Evolutionary conservation across 306 rosid genomes (phyloP).

Genomic region (Prunus mume): DNA sequence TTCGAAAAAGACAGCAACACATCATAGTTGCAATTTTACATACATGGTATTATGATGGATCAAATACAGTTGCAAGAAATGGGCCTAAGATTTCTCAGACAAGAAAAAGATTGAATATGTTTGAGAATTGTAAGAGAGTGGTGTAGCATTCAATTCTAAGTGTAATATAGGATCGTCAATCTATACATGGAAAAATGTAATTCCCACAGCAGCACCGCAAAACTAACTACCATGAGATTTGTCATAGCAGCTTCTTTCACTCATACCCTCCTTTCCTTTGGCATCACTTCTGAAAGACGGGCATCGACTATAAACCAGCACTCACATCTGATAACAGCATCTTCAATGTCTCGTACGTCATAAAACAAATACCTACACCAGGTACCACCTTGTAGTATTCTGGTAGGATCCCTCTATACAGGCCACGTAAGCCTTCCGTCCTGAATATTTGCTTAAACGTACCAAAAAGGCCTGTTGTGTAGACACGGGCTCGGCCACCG

Average conservation of each 20-base stretch:
- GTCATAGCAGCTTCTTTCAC: slow-evolving; percentile 16
- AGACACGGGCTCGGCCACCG: slow-evolving; percentile 89
- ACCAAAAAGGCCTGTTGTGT: slow-evolving; percentile 72
- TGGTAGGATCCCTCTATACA: slow-evolving; percentile 93
- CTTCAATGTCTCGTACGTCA: slow-evolving; percentile 93
- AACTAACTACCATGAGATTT: slow-evolving; percentile 43
- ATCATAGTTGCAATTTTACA: not conserved
- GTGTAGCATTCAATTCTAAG: slow-evolving; percentile 11
- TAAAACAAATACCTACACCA: slow-evolving; percentile 94
- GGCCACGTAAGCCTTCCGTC: slow-evolving; percentile 82
- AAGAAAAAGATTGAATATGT: not conserved
- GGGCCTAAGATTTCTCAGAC: not conserved
- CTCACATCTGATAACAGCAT: slow-evolving; percentile 57
- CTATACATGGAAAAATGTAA: slow-evolving; percentile 57
- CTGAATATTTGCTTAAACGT: slow-evolving; percentile 64
- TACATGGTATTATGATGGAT: not conserved
- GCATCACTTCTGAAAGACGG: slow-evolving; percentile 4
- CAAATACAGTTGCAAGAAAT: not conserved
- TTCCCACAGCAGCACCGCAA: slow-evolving; percentile 39
- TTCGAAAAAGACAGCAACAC: too few species aligned
- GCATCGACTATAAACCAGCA: slow-evolving; percentile 29
- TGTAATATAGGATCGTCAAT: slow-evolving; percentile 6
- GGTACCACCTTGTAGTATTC: slow-evolving; percentile 99
- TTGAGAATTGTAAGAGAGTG: not conserved
- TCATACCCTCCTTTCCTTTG: slow-evolving; percentile 3